Percentiles rank a stretch among this genome's conserved stretches.
Evolutionary conservation across 371 early-diverging fungal species (phyloP).

Genomic region (Mucor piriformis): DNA sequence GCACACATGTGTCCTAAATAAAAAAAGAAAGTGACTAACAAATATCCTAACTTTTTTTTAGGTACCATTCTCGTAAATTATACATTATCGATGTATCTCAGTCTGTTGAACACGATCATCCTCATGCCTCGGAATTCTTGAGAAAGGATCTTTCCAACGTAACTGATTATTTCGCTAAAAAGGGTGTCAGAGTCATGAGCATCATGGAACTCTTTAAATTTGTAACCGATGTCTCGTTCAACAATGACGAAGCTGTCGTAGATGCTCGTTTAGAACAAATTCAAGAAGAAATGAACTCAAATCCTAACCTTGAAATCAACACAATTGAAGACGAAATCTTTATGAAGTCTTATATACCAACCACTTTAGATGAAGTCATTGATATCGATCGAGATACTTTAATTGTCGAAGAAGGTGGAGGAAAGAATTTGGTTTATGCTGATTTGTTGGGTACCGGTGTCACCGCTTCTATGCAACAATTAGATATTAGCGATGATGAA

Average conservation of each 20-base stretch:
- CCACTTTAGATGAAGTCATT: constrained; percentile 89
- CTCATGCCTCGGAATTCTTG: constrained; percentile 97
- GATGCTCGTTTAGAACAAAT: constrained; percentile 67
- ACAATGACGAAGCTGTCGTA: constrained; percentile 64
- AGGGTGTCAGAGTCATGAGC: constrained; percentile 81
- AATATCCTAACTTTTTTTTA: constrained; percentile 20
- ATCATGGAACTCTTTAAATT: constrained; percentile 90
- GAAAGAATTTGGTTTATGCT: constrained; percentile 63
- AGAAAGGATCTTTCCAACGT: constrained; percentile 96
- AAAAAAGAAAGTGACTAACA: not conserved
- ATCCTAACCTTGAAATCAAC: constrained; percentile 40
- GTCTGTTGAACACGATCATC: constrained; percentile 99
- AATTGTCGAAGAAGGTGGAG: constrained; percentile 73
- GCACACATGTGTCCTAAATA: not conserved
- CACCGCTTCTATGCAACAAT: constrained; percentile 17
- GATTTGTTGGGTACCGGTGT: constrained; percentile 42
- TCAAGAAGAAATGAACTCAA: constrained; percentile 38
- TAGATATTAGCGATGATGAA: constrained; percentile 27
- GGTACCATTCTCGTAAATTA: constrained; percentile 79
- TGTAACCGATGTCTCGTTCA: constrained; percentile 71
- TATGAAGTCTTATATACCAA: constrained; percentile 89
- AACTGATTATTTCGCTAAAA: constrained; percentile 92
- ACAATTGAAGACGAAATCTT: constrained; percentile 90
- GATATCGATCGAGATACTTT: constrained; percentile 87
- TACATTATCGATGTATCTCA: constrained; percentile 99